Evolutionary conservation across 1,284 basidiomycete species (phyloP).

Genomic region (Tylopilus sp.): DNA sequence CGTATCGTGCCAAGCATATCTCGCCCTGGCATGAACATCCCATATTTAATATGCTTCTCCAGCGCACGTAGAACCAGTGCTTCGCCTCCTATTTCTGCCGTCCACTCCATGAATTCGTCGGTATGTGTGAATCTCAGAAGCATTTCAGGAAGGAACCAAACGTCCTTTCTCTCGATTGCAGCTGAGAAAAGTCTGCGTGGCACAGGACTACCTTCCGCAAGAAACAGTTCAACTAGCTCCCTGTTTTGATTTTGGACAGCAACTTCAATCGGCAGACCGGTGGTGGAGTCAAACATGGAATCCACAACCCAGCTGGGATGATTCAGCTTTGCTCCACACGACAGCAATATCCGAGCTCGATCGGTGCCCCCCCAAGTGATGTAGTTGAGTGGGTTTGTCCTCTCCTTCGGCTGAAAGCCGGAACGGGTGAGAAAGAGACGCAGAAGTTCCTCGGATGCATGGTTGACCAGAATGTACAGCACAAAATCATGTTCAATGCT

Average conservation of each 20-base stretch:
- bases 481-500: not conserved
- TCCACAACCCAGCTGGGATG: not conserved
- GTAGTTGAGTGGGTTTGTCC: constrained; percentile 28
- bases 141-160: rapidly evolving
- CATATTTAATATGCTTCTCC: too few relatives aligned
- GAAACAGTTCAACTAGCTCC: constrained; percentile 10
- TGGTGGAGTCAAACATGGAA: not conserved
- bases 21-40: too few relatives aligned
- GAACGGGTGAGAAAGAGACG: too few relatives aligned
- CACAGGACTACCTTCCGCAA: constrained; percentile 21
- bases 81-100: not conserved
- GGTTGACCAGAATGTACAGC: too few relatives aligned
- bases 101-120: constrained; percentile 23
- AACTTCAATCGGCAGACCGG: constrained; percentile 15
- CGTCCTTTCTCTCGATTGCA: not conserved
- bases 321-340: not conserved
- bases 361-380: not conserved
- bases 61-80: not conserved
- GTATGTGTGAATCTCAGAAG: constrained; percentile 15
- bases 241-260: not conserved
- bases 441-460: too few relatives aligned
- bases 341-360: constrained; percentile 18
- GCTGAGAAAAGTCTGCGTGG: constrained; percentile 5
- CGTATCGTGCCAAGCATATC: not conserved
- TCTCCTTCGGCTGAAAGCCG: not conserved